Percentiles rank a stretch among this genome's conserved stretches.
These are phyloP conservation scores for Biscutella laevigata DNA, from an alignment of 441 rosid species.

Conservation along the genomic window DNA sequence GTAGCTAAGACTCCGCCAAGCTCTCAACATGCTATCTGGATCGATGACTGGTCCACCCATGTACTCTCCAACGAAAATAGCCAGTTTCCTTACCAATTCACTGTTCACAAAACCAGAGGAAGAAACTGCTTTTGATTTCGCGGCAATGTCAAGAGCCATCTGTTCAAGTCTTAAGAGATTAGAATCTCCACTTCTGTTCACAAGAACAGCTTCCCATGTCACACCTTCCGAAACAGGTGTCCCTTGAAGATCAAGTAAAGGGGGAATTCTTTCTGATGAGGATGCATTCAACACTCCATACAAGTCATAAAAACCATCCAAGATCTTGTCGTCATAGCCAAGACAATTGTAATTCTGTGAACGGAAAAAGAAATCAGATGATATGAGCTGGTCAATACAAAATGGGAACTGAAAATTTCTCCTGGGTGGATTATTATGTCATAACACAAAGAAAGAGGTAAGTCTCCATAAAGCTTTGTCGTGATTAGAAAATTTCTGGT, in stretches of 20 bases:
- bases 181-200: slow-evolving; percentile 77
- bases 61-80: slow-evolving; percentile 68
- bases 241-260: slow-evolving; percentile 85
- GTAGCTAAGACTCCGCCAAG: slow-evolving; percentile 68
- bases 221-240: slow-evolving; percentile 48
- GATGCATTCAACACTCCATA: slow-evolving; percentile 60
- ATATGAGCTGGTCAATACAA: slow-evolving; percentile 48
- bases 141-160: slow-evolving; percentile 54
- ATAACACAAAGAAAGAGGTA: neutral
- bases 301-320: slow-evolving; percentile 91
- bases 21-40: slow-evolving; percentile 63
- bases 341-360: slow-evolving; percentile 91
- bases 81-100: slow-evolving; percentile 58
- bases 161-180: slow-evolving; percentile 70
- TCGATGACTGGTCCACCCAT: slow-evolving; percentile 94
- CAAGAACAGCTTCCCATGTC: slow-evolving; percentile 85
- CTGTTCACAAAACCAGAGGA: slow-evolving; percentile 26
- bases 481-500: neutral
- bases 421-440: neutral
- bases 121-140: slow-evolving; percentile 45
- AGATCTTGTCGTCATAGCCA: slow-evolving; percentile 87
- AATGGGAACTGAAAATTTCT: slow-evolving; percentile 12
- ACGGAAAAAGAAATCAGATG: slow-evolving; percentile 37
- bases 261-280: slow-evolving; percentile 69
- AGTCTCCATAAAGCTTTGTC: neutral